Evolutionary conservation across 805 yeast genomes (phyloP).

Genomic region (Ogataea pignaliae): DNA sequence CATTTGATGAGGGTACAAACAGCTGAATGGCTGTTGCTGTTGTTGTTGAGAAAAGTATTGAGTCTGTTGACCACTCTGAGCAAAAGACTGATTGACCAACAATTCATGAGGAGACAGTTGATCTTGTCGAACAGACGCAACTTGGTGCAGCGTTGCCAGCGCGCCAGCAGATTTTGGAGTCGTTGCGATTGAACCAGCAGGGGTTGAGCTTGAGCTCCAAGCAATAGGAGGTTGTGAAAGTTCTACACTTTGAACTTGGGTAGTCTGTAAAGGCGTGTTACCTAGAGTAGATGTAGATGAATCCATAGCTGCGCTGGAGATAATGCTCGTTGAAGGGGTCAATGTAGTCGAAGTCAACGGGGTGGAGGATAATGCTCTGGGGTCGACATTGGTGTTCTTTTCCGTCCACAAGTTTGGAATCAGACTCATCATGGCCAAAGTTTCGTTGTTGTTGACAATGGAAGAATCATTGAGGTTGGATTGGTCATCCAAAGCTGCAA

Average conservation of each 20-base stretch:
- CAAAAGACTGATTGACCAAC: not conserved
- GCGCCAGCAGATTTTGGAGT: not conserved
- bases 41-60: not conserved
- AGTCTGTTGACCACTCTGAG: not conserved
- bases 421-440: slow-evolving; percentile 19
- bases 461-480: slow-evolving; percentile 2
- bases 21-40: slow-evolving; percentile 1
- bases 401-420: slow-evolving; percentile 25
- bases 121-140: not conserved
- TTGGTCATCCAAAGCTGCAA: slow-evolving; percentile 5
- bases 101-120: slow-evolving; percentile 1
- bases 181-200: not conserved
- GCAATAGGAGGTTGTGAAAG: not conserved
- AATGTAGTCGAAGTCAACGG: slow-evolving; percentile 6
- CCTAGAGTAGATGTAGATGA: not conserved
- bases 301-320: slow-evolving; percentile 3
- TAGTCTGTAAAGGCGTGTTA: slow-evolving; percentile 2
- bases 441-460: slow-evolving; percentile 1
- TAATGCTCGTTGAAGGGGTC: slow-evolving; percentile 2
- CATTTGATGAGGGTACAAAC: no score
- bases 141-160: not conserved
- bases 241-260: slow-evolving; percentile 1
- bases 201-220: not conserved
- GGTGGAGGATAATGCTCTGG: not conserved
- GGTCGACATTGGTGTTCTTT: slow-evolving; percentile 1